A percentile compares a stretch with the other conserved stretches of the same genome.
Evolutionary conservation across 2,329 filamentous ascomycete genomes (phyloP).

Genomic region (Epichloe hybrida): DNA sequence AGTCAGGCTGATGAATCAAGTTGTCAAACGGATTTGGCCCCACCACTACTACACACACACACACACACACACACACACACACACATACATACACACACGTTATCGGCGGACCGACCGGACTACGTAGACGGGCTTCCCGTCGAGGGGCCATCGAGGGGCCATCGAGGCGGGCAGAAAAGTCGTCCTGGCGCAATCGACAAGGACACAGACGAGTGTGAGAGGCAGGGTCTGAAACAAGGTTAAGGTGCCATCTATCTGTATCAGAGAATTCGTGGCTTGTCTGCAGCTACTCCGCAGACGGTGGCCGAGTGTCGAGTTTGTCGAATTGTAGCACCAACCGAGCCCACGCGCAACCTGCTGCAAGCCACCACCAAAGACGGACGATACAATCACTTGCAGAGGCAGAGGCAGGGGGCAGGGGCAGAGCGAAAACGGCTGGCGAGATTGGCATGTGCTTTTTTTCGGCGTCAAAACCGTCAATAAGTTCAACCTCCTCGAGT

Average conservation of each 20-base stretch:
- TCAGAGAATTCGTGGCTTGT: not conserved
- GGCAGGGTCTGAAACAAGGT: not conserved
- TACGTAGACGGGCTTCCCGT: no score
- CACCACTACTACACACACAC: not conserved
- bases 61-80: no score
- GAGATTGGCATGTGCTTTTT: slow-evolving; percentile 3
- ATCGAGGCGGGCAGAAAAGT: no score
- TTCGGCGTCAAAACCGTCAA: not conserved
- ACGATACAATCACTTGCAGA: not conserved
- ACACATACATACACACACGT: no score
- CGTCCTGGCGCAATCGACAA: no score
- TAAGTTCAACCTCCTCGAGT: not conserved
- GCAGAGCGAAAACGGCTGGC: not conserved
- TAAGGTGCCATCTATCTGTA: not conserved
- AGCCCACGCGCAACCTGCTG: no score
- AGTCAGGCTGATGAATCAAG: not conserved
- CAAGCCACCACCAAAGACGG: not conserved
- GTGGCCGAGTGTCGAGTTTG: not conserved
- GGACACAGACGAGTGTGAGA: no score
- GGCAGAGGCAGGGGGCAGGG: no score
- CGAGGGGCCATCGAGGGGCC: no score
- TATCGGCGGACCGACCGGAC: no score
- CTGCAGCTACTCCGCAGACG: not conserved
- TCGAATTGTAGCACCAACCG: no score
- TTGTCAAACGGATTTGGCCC: not conserved